Base-by-base conservation (phyloP, 768 basidiomycete genomes). In the Lactifluus hygrophoroides region DNA sequence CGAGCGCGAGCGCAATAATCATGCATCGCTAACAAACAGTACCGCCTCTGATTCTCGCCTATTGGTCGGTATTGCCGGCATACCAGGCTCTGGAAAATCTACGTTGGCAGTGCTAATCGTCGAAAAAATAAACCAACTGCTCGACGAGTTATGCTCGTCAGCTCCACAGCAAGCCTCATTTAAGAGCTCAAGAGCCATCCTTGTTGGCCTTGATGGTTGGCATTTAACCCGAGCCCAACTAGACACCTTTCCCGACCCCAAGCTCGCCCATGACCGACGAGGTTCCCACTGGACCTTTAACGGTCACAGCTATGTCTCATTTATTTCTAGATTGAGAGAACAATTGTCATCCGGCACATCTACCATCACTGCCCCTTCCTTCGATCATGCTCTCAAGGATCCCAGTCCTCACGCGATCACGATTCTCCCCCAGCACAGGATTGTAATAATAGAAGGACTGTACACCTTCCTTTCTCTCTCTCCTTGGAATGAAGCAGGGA, bases 241-340 rank as follows among this genome's bases (percentile, higher is more conserved):
- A 27, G 90, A 90, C 66, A 67, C 73, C 21, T 79, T 94, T 67
- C 81, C 83, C 14, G 84, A 96, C 69, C 86, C 93, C 0, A 75
- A 79, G 52, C 78, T 84, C 40, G 92, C 94, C 0, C 83, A 87
- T 64, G 85, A 85, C 57, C 71, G 90, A 46, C 81, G 94, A 21
- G 94, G 94, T 2, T 84, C 79, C 14, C 88, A 93, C 64, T 95
- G 92, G 88, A 96, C 94, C 2, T 97, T 97, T 66, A 86, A 96
- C 64, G 83, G 80, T 5, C 63, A 69, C n/a, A 75, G 76, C 25
- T 96, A 93, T 69, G 78, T 83, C 54, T 66, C 75, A 0, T 94
- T 94, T 65, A 72, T 94, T 13, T 72, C 71, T 16, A 68, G 74
- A 13, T 72, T 96, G 9, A 80, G 82, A 19, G 54, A 69, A 32